A percentile compares a stretch with the other conserved stretches of the same genome.
Evolutionary conservation across 345 rosid species (phyloP).

Genomic region (Reutealis trisperma): DNA sequence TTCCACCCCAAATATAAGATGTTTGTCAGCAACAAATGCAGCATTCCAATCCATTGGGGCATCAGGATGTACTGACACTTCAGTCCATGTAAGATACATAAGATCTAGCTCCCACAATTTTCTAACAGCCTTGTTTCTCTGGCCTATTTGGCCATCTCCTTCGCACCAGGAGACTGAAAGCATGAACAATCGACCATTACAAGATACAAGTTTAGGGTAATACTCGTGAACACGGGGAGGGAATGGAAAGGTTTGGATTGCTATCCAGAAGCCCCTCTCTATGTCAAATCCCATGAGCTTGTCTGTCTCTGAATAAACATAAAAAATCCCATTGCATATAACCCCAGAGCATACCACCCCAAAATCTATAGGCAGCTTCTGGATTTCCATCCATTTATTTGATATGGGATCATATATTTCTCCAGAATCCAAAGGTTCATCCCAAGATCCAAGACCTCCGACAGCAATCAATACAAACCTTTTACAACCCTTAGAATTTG

Average conservation of each 20-base stretch:
- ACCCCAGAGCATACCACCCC: constrained; percentile 76
- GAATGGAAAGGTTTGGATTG: constrained; percentile 73
- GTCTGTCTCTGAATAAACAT: constrained; percentile 85
- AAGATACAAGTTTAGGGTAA: constrained; percentile 86
- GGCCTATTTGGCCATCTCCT: constrained; percentile 93
- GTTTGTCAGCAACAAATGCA: constrained; percentile 72
- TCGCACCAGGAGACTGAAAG: constrained; percentile 98
- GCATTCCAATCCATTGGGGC: constrained; percentile 99
- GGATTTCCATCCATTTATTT: constrained; percentile 90
- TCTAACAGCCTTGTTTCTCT: constrained; percentile 92
- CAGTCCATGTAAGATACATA: constrained; percentile 73
- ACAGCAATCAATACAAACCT: constrained; percentile 74
- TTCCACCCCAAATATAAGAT: constrained; percentile 77
- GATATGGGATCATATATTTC: constrained; percentile 80
- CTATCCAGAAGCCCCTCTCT: constrained; percentile 89
- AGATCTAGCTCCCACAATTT: constrained; percentile 97
- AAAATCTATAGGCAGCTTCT: constrained; percentile 71
- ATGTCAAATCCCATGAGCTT: constrained; percentile 88
- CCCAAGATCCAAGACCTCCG: constrained; percentile 83
- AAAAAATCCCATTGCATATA: constrained; percentile 78
- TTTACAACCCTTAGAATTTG: constrained; percentile 41
- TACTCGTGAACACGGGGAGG: constrained; percentile 93
- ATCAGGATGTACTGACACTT: constrained; percentile 89
- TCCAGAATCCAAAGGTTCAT: constrained; percentile 91
- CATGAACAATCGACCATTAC: constrained; percentile 71